These are phyloP conservation scores for Saccharomycopsis sp. DNA, from an alignment of 805 yeast genomes.

Conservation along the genomic window DNA sequence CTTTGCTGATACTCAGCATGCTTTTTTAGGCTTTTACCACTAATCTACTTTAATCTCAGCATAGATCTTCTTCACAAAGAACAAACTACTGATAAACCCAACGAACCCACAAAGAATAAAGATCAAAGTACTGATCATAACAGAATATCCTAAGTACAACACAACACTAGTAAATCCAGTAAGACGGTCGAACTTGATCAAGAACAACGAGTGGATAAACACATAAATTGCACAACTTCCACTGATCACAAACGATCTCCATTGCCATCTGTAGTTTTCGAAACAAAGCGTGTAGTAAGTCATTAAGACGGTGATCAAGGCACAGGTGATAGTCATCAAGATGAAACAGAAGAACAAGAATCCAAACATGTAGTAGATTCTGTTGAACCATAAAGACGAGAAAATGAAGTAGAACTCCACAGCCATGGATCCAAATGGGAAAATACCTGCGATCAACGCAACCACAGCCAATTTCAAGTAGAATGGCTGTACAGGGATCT, in stretches of 20 bases:
- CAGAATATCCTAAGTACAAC: conserved; percentile 77
- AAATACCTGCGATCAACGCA: conserved; percentile 73
- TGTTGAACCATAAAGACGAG: conserved; percentile 88
- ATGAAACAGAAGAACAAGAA: conserved; percentile 83
- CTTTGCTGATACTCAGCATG: no score
- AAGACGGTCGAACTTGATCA: conserved; percentile 56
- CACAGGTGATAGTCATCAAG: conserved; percentile 76
- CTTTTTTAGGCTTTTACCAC: no score
- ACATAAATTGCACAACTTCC: conserved; percentile 87
- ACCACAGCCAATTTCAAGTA: conserved; percentile 64
- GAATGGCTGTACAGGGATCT: conserved; percentile 88
- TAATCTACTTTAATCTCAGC: conserved; percentile 80
- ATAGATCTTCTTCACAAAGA: conserved; percentile 74
- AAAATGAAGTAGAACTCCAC: conserved; percentile 92
- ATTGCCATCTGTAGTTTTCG: conserved; percentile 96
- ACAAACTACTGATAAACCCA: conserved; percentile 70
- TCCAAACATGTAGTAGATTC: conserved; percentile 95
- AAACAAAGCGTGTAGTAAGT: conserved; percentile 79
- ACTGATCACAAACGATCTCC: conserved; percentile 82
- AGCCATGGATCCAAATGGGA: conserved; percentile 93
- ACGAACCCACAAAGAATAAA: conserved; percentile 84
- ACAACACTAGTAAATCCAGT: conserved; percentile 72
- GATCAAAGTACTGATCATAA: conserved; percentile 58
- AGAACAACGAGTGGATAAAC: conserved; percentile 72
- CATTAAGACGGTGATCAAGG: conserved; percentile 71